phyloP scores from a whole-genome alignment of 768 basidiomycete genomes.

The Hortiboletus campestris region DNA sequence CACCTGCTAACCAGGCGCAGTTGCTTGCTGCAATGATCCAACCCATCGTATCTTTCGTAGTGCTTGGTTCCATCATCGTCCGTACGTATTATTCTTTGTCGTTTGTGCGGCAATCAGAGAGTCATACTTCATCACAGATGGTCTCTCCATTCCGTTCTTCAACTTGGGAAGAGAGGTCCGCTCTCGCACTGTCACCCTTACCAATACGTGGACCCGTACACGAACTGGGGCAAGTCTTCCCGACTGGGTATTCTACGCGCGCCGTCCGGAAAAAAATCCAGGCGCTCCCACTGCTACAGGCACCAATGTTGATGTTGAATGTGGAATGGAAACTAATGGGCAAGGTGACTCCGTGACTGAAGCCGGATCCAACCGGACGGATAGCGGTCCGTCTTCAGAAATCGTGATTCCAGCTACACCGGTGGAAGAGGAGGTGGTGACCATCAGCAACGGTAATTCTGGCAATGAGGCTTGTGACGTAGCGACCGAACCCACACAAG shows the following conservation, averaged over 20 bases:
- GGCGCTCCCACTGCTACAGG: background rate
- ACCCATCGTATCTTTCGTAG: constrained; percentile 85
- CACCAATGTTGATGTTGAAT: constrained; percentile 20
- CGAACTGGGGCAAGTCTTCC: constrained; percentile 30
- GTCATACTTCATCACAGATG: constrained; percentile 41
- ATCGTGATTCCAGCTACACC: background rate
- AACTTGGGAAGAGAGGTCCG: constrained; percentile 47
- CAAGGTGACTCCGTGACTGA: background rate
- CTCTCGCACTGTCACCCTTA: constrained; percentile 46
- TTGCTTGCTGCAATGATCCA: constrained; percentile 69
- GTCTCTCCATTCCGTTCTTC: constrained; percentile 70
- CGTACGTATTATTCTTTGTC: constrained; percentile 46
- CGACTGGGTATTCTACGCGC: constrained; percentile 46
- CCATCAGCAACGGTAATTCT: background rate
- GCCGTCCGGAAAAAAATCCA: constrained; percentile 19
- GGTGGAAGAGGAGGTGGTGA: background rate
- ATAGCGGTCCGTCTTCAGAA: background rate
- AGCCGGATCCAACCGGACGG: background rate
- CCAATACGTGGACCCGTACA: constrained; percentile 41
- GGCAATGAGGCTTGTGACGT: background rate
- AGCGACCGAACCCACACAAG: constrained; percentile 9
- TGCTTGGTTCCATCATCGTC: constrained; percentile 80
- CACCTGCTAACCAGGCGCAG: constrained; percentile 69
- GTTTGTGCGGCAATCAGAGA: background rate
- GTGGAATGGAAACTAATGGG: constrained; percentile 6